Percentiles rank a stretch among this genome's conserved stretches.
Evolutionary conservation across 305 asterid species (phyloP).

Genomic region (Solanum hybrid): DNA sequence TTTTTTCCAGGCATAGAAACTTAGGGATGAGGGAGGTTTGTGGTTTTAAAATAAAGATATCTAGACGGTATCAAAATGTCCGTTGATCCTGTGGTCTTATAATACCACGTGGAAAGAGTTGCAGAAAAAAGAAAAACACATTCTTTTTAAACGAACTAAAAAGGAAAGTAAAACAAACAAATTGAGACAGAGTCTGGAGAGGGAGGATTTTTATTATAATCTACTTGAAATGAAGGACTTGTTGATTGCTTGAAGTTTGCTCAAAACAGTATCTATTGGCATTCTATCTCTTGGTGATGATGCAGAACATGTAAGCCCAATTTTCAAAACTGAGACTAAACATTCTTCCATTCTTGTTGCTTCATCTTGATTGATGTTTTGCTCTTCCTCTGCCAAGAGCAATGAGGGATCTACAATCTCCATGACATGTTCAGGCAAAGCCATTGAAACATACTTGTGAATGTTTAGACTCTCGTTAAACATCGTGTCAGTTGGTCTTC

Average conservation of each 20-base stretch:
- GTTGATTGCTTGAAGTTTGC: background rate
- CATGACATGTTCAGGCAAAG: slow-evolving; percentile 20
- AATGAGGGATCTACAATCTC: slow-evolving; percentile 15
- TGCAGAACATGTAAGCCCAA: background rate
- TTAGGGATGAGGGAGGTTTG: no score
- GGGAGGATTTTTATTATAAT: no score
- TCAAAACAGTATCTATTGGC: background rate
- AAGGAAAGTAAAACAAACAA: no score
- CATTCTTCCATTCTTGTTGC: background rate
- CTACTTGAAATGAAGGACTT: background rate
- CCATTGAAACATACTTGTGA: slow-evolving; percentile 25
- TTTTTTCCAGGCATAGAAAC: no score
- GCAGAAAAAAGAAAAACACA: no score
- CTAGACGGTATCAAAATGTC: no score
- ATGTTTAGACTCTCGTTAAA: slow-evolving; percentile 21
- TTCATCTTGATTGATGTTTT: background rate
- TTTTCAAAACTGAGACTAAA: background rate
- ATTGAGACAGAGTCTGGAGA: no score
- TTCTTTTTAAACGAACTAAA: no score
- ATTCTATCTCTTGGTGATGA: background rate
- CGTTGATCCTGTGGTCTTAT: no score
- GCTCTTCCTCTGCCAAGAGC: slow-evolving; percentile 4
- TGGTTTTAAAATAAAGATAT: no score
- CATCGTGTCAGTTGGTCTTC: slow-evolving; percentile 23
- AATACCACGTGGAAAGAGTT: no score